phyloP scores from a whole-genome alignment of 2,329 filamentous ascomycete genomes.

The Scedosporium apiospermum region DNA sequence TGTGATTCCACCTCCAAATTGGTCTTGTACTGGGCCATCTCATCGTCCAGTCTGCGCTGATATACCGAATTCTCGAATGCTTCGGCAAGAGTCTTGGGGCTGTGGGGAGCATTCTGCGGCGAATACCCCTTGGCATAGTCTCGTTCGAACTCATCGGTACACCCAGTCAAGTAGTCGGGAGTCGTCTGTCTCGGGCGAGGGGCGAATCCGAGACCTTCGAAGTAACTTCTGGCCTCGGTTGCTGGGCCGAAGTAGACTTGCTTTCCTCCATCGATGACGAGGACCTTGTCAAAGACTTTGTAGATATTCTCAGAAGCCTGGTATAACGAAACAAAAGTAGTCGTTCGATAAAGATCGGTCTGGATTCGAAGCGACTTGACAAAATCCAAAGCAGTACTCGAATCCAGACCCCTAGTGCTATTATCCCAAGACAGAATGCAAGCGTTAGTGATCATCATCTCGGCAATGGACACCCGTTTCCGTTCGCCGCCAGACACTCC shows the following conservation, averaged over 20 bases:
- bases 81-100: conserved; percentile 53
- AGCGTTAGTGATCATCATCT: conserved; percentile 69
- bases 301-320: conserved; percentile 80
- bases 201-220: conserved; percentile 66
- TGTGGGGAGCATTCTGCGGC: conserved; percentile 57
- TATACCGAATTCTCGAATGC: conserved; percentile 61
- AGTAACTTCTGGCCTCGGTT: conserved; percentile 60
- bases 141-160: conserved; percentile 76
- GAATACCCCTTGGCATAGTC: conserved; percentile 62
- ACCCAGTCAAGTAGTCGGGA: conserved; percentile 72
- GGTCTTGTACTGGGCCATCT: conserved; percentile 63
- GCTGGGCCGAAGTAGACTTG: conserved; percentile 69
- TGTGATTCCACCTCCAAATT: conserved; percentile 54
- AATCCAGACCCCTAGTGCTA: conserved; percentile 58
- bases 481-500: conserved; percentile 73
- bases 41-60: conserved; percentile 44
- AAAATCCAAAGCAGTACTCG: conserved; percentile 58
- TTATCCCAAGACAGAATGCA: conserved; percentile 71
- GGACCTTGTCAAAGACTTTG: conserved; percentile 70
- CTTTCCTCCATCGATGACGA: conserved; percentile 67
- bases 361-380: conserved; percentile 64
- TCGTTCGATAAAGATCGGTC: conserved; percentile 75
- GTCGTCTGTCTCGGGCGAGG: conserved; percentile 70
- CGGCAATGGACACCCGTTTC: conserved; percentile 73
- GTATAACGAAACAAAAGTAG: conserved; percentile 79